Evolutionary conservation across 495 filamentous ascomycete species (phyloP).

Genomic region (Neurospora tetraspora): DNA sequence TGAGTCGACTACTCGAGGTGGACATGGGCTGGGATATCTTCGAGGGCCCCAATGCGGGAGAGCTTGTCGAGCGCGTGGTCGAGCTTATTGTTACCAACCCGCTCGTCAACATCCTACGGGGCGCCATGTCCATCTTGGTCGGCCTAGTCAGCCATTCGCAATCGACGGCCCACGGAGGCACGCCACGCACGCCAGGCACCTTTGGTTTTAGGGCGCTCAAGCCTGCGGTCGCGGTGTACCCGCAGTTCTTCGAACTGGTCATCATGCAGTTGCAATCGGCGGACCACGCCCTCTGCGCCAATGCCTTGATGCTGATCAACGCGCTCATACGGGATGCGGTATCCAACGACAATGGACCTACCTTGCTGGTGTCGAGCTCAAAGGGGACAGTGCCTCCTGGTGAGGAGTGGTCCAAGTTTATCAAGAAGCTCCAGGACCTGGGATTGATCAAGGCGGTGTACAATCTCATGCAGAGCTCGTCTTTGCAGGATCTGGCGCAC

Average conservation of each 20-base stretch:
- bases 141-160: slow-evolving; percentile 82
- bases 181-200: slow-evolving; percentile 35
- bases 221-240: slow-evolving; percentile 81
- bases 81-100: slow-evolving; percentile 92
- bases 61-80: slow-evolving; percentile 64
- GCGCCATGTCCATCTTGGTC: slow-evolving; percentile 92
- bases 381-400: slow-evolving; percentile 29
- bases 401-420: slow-evolving; percentile 90
- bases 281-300: slow-evolving; percentile 93
- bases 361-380: slow-evolving; percentile 21
- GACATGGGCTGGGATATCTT: slow-evolving; percentile 94
- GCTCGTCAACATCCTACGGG: slow-evolving; percentile 91
- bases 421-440: slow-evolving; percentile 84
- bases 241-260: slow-evolving; percentile 89
- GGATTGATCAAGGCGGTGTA: slow-evolving; percentile 90
- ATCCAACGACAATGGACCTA: slow-evolving; percentile 49
- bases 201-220: slow-evolving; percentile 87
- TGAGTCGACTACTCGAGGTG: slow-evolving; percentile 79
- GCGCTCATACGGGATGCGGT: slow-evolving; percentile 89
- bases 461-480: slow-evolving; percentile 83
- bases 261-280: slow-evolving; percentile 82
- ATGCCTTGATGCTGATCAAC: slow-evolving; percentile 90
- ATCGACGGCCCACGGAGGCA: slow-evolving; percentile 27
- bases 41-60: slow-evolving; percentile 37
- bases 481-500: slow-evolving; percentile 86